These are phyloP conservation scores for Chrysanthemum lavandulifolium DNA, from an alignment of 129 eudicot species.

Conservation along the genomic window DNA sequence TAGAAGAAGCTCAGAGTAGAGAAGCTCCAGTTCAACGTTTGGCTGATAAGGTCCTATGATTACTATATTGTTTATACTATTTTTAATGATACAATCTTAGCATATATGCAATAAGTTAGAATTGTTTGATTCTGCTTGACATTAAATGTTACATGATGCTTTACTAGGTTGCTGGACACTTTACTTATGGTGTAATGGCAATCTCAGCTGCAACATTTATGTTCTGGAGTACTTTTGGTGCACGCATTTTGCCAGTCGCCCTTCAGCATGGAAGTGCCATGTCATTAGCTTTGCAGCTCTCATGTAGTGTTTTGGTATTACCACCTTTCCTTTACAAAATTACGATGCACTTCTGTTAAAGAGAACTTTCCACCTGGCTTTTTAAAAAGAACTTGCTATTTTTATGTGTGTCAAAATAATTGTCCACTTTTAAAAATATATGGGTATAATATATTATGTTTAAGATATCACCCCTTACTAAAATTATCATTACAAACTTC, in stretches of 20 bases:
- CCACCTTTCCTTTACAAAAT: slow-evolving; percentile 1
- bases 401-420: neutral
- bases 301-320: slow-evolving; percentile 97
- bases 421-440: no score
- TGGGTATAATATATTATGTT: no score
- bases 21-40: slow-evolving; percentile 98
- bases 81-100: neutral
- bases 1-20: slow-evolving; percentile 97
- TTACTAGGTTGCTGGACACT: slow-evolving; percentile 87
- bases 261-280: slow-evolving; percentile 68
- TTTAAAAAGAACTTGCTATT: neutral
- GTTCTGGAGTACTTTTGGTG: slow-evolving; percentile 90
- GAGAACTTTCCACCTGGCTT: neutral
- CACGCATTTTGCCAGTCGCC: slow-evolving; percentile 71
- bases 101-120: no score
- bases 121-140: no score
- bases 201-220: slow-evolving; percentile 93
- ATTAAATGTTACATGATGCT: neutral
- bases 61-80: neutral
- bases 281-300: slow-evolving; percentile 97
- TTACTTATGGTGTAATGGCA: slow-evolving; percentile 98
- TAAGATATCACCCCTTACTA: no score
- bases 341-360: neutral
- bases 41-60: slow-evolving; percentile 79
- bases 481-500: no score